Conservation (phyloP, 2,329 filamentous ascomycete species). For the Xylaria hypoxylon region DNA sequence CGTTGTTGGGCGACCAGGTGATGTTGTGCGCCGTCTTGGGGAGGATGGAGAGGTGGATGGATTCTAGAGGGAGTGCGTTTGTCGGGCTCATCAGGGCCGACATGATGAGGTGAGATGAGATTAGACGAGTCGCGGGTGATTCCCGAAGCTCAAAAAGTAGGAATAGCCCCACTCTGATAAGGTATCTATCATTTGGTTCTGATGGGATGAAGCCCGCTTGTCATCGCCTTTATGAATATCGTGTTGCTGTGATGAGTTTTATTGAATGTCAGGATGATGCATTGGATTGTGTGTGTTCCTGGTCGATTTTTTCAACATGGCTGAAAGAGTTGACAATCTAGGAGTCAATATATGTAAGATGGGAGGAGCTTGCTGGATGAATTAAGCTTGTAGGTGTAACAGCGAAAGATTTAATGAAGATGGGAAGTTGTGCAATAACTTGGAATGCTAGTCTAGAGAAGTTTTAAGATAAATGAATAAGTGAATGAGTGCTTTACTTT, state of each 20-base stretch:
- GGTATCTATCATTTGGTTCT: not conserved
- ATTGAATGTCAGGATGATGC: slow-evolving; percentile 2
- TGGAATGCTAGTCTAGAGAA: too few relatives aligned
- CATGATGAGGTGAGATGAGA: slow-evolving; percentile 15
- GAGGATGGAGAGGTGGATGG: slow-evolving; percentile 57
- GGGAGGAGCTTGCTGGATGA: not conserved
- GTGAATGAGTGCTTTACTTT: not conserved
- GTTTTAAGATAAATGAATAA: not conserved
- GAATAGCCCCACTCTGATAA: too few relatives aligned
- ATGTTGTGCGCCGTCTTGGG: slow-evolving; percentile 59
- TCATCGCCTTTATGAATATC: not conserved
- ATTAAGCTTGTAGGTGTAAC: not conserved
- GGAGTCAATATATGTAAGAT: not conserved
- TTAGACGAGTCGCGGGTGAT: not conserved
- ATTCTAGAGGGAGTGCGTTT: slow-evolving; percentile 60
- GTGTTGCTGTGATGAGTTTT: not conserved
- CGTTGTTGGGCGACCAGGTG: slow-evolving; percentile 68
- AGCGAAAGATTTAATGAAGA: not conserved
- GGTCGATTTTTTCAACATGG: slow-evolving; percentile 26
- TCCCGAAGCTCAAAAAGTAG: too few relatives aligned
- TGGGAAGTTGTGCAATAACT: not conserved
- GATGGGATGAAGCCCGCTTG: not conserved
- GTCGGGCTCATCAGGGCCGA: not conserved
- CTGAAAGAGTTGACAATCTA: not conserved
- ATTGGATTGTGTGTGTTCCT: slow-evolving; percentile 15